Conservation (phyloP, 169 alveolate genomes). For the Neospora caninum region DNA sequence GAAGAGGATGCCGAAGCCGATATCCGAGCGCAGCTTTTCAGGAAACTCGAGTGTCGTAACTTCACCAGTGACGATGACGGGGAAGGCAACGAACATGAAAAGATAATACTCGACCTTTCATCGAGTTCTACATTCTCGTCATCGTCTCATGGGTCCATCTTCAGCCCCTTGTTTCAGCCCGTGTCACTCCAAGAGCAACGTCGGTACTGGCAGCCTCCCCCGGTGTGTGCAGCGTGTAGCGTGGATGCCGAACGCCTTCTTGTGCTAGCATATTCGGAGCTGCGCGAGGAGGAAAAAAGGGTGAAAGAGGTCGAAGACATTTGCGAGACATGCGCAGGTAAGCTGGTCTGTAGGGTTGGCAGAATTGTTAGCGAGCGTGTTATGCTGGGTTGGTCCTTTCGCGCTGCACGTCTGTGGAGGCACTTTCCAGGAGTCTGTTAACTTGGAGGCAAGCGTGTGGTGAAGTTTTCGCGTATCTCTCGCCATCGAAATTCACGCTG, state of each 20-base stretch:
- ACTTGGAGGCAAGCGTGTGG: too few species aligned
- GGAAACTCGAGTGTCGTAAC: neutral
- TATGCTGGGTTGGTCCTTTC: neutral
- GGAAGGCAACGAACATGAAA: neutral
- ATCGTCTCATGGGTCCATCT: neutral
- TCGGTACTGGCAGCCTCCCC: constrained; percentile 43
- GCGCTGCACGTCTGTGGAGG: neutral
- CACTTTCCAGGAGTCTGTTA: neutral
- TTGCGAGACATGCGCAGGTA: constrained; percentile 67
- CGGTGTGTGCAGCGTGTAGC: constrained; percentile 66
- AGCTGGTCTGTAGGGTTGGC: neutral
- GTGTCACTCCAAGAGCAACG: neutral
- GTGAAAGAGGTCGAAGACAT: constrained; percentile 43
- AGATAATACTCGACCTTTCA: neutral
- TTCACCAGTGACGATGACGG: neutral
- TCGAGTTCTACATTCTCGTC: neutral
- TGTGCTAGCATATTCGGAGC: constrained; percentile 25
- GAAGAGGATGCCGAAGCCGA: neutral
- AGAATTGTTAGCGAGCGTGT: neutral
- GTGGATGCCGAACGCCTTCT: constrained; percentile 40
- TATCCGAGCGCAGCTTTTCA: neutral
- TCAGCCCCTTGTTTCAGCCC: neutral
- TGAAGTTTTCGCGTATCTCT: too few species aligned
- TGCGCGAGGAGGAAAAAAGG: constrained; percentile 45
- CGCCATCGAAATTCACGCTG: neutral